Percentiles rank a stretch among this genome's conserved stretches.
phyloP scores from a whole-genome alignment of 306 rosid species.

The Benincasa hispida region DNA sequence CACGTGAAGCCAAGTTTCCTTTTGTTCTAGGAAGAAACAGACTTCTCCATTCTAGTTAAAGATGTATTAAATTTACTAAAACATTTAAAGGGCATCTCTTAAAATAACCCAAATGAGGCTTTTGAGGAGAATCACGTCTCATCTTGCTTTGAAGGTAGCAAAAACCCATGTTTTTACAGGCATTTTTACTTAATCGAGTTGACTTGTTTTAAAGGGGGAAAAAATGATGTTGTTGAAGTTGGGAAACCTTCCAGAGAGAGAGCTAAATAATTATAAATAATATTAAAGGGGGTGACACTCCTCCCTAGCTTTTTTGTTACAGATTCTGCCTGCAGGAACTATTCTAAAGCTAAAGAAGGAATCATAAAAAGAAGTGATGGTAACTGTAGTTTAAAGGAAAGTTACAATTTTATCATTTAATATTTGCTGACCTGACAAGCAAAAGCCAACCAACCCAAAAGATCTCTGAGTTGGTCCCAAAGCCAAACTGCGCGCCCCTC shows the following conservation, averaged over 20 bases:
- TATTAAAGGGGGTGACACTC: neutral
- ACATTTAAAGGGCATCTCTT: neutral
- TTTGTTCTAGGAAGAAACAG: neutral
- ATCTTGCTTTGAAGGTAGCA: neutral
- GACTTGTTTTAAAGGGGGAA: neutral
- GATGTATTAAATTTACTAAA: neutral
- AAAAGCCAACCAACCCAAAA: neutral
- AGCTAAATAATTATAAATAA: neutral
- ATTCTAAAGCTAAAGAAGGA: slow-evolving; percentile 13
- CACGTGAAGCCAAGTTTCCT: slow-evolving; percentile 18
- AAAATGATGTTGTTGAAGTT: neutral
- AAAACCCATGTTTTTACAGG: neutral
- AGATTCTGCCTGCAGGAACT: slow-evolving; percentile 6
- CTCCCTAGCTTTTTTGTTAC: slow-evolving; percentile 1
- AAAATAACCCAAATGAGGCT: neutral
- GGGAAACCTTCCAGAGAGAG: neutral
- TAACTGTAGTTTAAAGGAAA: slow-evolving; percentile 17
- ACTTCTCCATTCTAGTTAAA: neutral
- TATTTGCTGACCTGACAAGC: slow-evolving; percentile 8
- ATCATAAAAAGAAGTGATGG: slow-evolving; percentile 15
- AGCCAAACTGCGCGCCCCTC: neutral
- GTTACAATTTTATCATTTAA: slow-evolving; percentile 14
- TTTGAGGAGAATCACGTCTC: neutral
- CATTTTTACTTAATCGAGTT: neutral
- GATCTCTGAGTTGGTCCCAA: neutral